These are phyloP conservation scores for Pleurotus platypus DNA, from an alignment of 768 basidiomycete genomes.

Conservation along the genomic window DNA sequence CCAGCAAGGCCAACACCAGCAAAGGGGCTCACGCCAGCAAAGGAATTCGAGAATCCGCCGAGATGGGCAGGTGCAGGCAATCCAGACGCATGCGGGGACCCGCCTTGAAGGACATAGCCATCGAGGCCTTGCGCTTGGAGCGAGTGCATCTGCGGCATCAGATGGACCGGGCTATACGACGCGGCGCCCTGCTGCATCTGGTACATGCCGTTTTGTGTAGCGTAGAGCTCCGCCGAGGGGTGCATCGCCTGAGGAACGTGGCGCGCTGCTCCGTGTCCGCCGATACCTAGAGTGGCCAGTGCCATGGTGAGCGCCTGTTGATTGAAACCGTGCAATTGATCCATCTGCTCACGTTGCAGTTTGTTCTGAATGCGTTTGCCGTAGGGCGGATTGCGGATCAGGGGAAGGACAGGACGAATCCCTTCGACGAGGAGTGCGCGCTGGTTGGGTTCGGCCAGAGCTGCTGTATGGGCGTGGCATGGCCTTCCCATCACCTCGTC, in stretches of 20 bases:
- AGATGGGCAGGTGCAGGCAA: slow-evolving; percentile 52
- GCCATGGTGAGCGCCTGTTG: slow-evolving; percentile 58
- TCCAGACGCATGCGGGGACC: slow-evolving; percentile 60
- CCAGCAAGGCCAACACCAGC: slow-evolving; percentile 51
- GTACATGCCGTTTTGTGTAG: slow-evolving; percentile 59
- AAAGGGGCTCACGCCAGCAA: slow-evolving; percentile 43
- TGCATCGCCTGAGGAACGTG: slow-evolving; percentile 55
- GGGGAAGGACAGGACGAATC: slow-evolving; percentile 95
- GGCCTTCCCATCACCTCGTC: no score
- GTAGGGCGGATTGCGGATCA: slow-evolving; percentile 98
- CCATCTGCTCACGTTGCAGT: slow-evolving; percentile 90
- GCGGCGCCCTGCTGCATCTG: slow-evolving; percentile 34
- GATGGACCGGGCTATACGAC: slow-evolving; percentile 55
- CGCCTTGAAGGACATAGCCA: slow-evolving; percentile 76
- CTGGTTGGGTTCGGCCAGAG: slow-evolving; percentile 79
- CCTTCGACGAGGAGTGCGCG: slow-evolving; percentile 92
- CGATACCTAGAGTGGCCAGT: slow-evolving; percentile 53
- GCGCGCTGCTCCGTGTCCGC: slow-evolving; percentile 38
- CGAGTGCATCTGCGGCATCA: slow-evolving; percentile 51
- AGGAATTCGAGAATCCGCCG: slow-evolving; percentile 57
- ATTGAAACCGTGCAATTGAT: slow-evolving; percentile 54
- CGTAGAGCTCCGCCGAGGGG: slow-evolving; percentile 64
- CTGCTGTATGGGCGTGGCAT: no score
- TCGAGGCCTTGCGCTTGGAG: slow-evolving; percentile 75
- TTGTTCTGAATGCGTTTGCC: slow-evolving; percentile 99